Base-by-base conservation (phyloP, 345 rosid species). In the Gossypium mustelinum region DNA sequence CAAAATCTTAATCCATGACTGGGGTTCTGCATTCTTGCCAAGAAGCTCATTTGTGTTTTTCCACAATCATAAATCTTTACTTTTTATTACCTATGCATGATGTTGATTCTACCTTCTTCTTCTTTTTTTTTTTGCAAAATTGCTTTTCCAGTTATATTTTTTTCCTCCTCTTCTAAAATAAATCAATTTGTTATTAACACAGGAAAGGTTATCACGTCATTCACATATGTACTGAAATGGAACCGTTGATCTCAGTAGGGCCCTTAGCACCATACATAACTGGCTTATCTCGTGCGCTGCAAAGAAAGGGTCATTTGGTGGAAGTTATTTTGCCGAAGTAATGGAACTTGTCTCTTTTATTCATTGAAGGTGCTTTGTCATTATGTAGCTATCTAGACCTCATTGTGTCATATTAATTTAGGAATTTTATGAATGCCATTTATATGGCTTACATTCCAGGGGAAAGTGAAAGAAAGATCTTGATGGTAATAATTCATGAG, bases 271-370 rank as follows among this genome's bases (percentile, higher is more conserved):
- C 89, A n/a, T 89, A 90, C 79, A 82, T 92, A 57, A 86, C 89
- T 48, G 86, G 89, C 77, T 47, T 92, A 74, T 86, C 90, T 76
- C 41, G 66, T 71, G 91, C 90, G 3, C 86, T 92, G 24, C 97
- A 86, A 77, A 83, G 80, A 71, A 85, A 88, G 60, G 97, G 92
- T 70, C 90, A 87, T 79, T 72, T 85, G 70, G 97, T 89, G 78
- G 96, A 92, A 85, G 94, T 92, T 85, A 87, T 92, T 81, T 79
- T 92, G 75, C 97, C 97, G 58, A 92, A 86, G 97, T 90, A 88
- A 84, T 69, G 61, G 10, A 47, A 61, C 55, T 48, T 17, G 7
- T 50, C 18, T 67, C 20, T 44, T 78, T 27, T 68, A 59, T 76
- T 50, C 47, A 18, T 44, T 56, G 22, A 45, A 55, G 72, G 68